Evolutionary conservation across 1,284 basidiomycete genomes (phyloP), one percentile per base, ranked within the genome.

Genomic region (Mycosarcoma mackinlayi): DNA sequence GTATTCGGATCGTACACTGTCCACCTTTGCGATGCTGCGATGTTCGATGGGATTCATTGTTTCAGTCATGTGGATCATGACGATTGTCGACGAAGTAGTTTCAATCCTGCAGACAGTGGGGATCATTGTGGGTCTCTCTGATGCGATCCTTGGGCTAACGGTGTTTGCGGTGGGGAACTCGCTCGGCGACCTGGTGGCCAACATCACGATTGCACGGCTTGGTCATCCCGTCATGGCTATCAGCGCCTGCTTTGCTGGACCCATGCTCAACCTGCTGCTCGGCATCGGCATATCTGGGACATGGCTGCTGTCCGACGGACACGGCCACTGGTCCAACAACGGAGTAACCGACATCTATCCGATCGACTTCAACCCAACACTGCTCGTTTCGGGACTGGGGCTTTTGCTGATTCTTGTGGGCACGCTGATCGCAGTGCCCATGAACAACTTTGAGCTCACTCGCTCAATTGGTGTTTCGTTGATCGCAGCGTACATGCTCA

Each of bases 111-210:
- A 95, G 90, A 91, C 92, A 0, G 90, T 96, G 75, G 95, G 94
- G 16, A 89, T 91, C 83, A 91, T 98, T 56, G 91, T 96, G 75
- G 94, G 94, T 0, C 86, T 98, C 23, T 94, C 92, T n/a, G 93
- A 98, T 81, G 94, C 95, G 24, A 95, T 98, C 79, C 91, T 98
- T 51, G 95, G 95, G 3, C 85, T 98, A 47, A 98, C 94, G 0
- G 90, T 98, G 68, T 98, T 98, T 78, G 95, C 94, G 0, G 88
- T 97, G 30, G 95, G 95, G 21, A 98, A 98, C 84, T 94, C 92
- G 28, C 87, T 97, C 7, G 95, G 94, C 1, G 95, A 98, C 84
- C 88, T 98, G 18, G 94, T 98, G 3, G 94, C 95, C 31, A 98
- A 98, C 84, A 91, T 93, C 84, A 94, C 92, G 45, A 78, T 82